Base-by-base conservation (phyloP, 2,329 filamentous ascomycete genomes). In the Clonostachys solani region DNA sequence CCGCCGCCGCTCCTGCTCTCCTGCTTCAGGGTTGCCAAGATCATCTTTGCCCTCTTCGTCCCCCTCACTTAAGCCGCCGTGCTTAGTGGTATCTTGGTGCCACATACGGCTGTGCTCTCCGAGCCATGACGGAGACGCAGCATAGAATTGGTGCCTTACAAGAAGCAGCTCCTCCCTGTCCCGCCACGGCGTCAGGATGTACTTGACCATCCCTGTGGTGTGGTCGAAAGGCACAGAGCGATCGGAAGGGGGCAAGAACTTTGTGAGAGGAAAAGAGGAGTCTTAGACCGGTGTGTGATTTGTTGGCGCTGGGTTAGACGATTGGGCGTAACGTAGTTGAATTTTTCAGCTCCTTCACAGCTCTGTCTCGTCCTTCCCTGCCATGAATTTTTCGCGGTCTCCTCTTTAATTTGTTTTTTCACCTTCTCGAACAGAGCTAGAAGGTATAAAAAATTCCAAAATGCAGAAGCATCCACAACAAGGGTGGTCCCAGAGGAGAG, bases 101-200 rank as follows among this genome's bases (percentile, higher is more conserved):
- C 23, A 29, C 23, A 29, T 29, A 29, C 23, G 23, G 23, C 23
- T 29, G 23, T 29, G 23, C 12, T 38, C 36, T n/a, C 17, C 17
- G 15, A 38, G 36, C 36, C 36, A 18, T 18, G 36, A 38, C 17
- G 17, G 17, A n/a, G 15, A n/a, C 15, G 36, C 42, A 49, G 59
- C 56, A 63, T 87, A 91, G 55, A 92, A 78, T 55, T 85, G 78
- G 46, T 70, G 63, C 50, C 86, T 80, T 46, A 90, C 80, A 43
- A 71, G 64, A 48, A 89, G 74, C 50, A 92, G 78, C 61, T 90
- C 86, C 49, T 68, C 60, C 47, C 74, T 77, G 63, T 80, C 70
- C 53, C 85, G 83, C 87, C 87, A 91, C 34, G 86, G 86, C 47
- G 86, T 89, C 58, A 87, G 82, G 52, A 85, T 75, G 67, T 87